phyloP scores from a whole-genome alignment of 2,329 filamentous ascomycete species.

The Fusarium algeriense region DNA sequence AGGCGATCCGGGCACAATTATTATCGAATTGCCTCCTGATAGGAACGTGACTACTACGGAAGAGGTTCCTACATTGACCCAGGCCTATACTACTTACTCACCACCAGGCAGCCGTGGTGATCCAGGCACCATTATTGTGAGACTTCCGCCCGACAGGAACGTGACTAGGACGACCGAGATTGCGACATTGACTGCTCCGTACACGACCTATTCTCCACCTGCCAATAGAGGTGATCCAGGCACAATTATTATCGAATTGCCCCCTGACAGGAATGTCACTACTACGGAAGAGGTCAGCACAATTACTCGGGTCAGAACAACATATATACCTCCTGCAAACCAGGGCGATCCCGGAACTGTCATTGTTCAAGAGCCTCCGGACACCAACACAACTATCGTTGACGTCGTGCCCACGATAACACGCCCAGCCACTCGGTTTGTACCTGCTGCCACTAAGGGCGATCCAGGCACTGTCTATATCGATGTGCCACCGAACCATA shows the following conservation, averaged over 20 bases:
- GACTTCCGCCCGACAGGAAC: constrained; percentile 16
- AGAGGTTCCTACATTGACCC: not conserved
- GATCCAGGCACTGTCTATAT: constrained; percentile 27
- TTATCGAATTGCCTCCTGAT: constrained; percentile 19
- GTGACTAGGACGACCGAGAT: constrained; percentile 15
- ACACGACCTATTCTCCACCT: constrained; percentile 21
- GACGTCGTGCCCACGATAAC: constrained; percentile 18
- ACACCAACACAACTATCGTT: constrained; percentile 25
- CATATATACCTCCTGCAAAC: constrained; percentile 15
- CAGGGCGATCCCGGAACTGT: constrained; percentile 29
- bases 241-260: constrained; percentile 22
- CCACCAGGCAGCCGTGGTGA: constrained; percentile 9
- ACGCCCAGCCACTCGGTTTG: constrained; percentile 12
- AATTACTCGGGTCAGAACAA: constrained; percentile 2
- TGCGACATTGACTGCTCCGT: constrained; percentile 5
- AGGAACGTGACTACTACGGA: constrained; percentile 21
- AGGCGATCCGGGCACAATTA: constrained; percentile 27
- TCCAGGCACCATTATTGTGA: constrained; percentile 23
- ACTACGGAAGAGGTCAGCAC: constrained; percentile 8
- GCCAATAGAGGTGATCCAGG: constrained; percentile 17
- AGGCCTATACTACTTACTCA: constrained; percentile 17
- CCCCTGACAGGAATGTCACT: constrained; percentile 24
- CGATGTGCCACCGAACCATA: constrained; percentile 23
- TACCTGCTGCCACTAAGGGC: constrained; percentile 6
- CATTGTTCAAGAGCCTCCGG: constrained; percentile 21